phyloP scores from a whole-genome alignment of 2,329 filamentous ascomycete genomes.

The Aspergillus fijiensis region DNA sequence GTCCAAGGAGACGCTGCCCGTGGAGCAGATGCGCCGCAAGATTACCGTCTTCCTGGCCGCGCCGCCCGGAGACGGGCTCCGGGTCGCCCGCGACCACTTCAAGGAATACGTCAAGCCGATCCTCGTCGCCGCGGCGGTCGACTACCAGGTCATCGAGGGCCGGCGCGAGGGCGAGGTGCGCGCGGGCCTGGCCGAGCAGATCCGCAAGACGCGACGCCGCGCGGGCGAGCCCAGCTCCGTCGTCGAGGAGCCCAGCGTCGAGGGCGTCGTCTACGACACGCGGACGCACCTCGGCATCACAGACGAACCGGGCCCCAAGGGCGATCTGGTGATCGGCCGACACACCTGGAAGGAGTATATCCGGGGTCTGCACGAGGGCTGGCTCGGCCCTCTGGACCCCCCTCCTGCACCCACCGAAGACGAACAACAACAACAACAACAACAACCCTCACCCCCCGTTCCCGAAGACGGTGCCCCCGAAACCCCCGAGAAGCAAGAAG shows the following conservation, averaged over 20 bases:
- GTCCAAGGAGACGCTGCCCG: slow-evolving; percentile 69
- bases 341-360: slow-evolving; percentile 98
- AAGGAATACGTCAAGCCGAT: slow-evolving; percentile 94
- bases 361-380: slow-evolving; percentile 89
- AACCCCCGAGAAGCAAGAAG: slow-evolving; percentile 34
- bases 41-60: slow-evolving; percentile 83
- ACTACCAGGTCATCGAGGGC: slow-evolving; percentile 95
- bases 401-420: slow-evolving; percentile 23
- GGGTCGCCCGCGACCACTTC: slow-evolving; percentile 89
- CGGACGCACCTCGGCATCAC: slow-evolving; percentile 66
- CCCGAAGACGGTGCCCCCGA: too few species aligned
- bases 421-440: slow-evolving; percentile 25
- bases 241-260: slow-evolving; percentile 50
- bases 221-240: slow-evolving; percentile 55
- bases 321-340: slow-evolving; percentile 84
- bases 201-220: slow-evolving; percentile 65
- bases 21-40: slow-evolving; percentile 74
- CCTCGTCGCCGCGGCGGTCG: slow-evolving; percentile 81
- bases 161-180: slow-evolving; percentile 89
- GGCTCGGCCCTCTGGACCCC: slow-evolving; percentile 77
- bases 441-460: slow-evolving; percentile 13
- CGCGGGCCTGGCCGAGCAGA: slow-evolving; percentile 80
- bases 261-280: slow-evolving; percentile 61
- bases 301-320: slow-evolving; percentile 71
- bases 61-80: slow-evolving; percentile 81